Conservation (phyloP, 1,284 basidiomycete genomes). For the Boletus mariae region DNA sequence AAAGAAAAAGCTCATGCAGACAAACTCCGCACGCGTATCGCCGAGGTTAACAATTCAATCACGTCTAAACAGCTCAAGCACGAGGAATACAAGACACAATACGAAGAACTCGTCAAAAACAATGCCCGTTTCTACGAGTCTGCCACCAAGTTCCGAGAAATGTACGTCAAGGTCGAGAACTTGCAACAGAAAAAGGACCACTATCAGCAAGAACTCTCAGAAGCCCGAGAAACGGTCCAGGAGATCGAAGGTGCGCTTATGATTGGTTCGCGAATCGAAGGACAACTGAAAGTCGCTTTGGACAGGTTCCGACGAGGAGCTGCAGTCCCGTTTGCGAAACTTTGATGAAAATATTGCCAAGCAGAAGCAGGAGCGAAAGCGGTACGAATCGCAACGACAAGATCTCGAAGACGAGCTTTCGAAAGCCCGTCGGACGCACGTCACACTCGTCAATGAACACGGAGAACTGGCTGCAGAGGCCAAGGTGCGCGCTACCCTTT, state of each 20-base stretch:
- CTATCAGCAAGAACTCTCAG: conserved; percentile 53
- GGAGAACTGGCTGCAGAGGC: conserved; percentile 64
- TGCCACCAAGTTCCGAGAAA: conserved; percentile 81
- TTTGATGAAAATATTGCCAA: conserved; percentile 66
- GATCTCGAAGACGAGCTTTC: conserved; percentile 63
- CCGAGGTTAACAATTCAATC: conserved; percentile 61
- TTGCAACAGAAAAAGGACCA: conserved; percentile 63
- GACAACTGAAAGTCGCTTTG: background rate
- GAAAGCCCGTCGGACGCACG: conserved; percentile 52
- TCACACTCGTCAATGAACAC: conserved; percentile 53
- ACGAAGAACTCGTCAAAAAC: conserved; percentile 63
- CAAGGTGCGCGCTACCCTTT: conserved; percentile 41
- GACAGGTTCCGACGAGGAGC: conserved; percentile 75
- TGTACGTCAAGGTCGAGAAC: conserved; percentile 71
- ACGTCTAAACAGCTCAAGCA: conserved; percentile 72
- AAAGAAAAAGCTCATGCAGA: conserved; percentile 87
- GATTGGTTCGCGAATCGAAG: background rate
- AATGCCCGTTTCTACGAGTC: conserved; percentile 85
- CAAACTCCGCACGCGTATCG: conserved; percentile 70
- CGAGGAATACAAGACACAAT: conserved; percentile 66
- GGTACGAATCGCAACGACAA: conserved; percentile 49
- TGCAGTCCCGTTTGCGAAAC: conserved; percentile 64
- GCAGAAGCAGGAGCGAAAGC: conserved; percentile 49
- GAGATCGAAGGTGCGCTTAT: conserved; percentile 60
- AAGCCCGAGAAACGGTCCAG: conserved; percentile 66